Base-by-base conservation (phyloP, 1,139 yeast species). In the Scheffersomyces titani region DNA sequence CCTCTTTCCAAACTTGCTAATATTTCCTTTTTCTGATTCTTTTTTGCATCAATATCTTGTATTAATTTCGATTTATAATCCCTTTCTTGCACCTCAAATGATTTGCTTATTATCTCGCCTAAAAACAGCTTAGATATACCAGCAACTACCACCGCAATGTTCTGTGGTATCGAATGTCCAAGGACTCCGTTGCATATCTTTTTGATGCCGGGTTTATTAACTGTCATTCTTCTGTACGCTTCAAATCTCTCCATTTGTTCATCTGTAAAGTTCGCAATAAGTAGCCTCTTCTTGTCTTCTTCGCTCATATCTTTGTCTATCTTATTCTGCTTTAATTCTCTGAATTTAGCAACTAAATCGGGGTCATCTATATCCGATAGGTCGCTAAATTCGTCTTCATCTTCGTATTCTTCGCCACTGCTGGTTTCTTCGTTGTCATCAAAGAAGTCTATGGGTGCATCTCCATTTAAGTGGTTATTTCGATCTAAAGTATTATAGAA, bases 231-330 rank as follows among this genome's bases (percentile, higher is more conserved):
- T 62, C 97, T 82, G 70, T 88, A 92, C 13, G 90, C 91, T 68
- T 92, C 98, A 71, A 92, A 93, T 54, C 97, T 74, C 59, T 88
- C 88, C 88, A 91, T 88, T 68, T 94, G 98, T 47, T 87, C 90
- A n/a, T 84, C 85, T 58, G 89, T 88, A 68, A 94, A 85, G 62
- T 87, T 85, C 21, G 91, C 85, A 60, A 92, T 82, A 60, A 93
- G 74, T 30, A 92, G 67, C 61, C 90, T 82, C 69, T 86, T 82
- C 59, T 84, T 81, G 54, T 88, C 93, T 59, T 78, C 82, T 52
- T 78, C 80, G 9, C 64, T 60, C 50, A 76, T 63, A 46, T 66
- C 57, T 50, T 63, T 62, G 52, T 71, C 73, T 2, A 70, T 63
- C n/a, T 61, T 63, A 18, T 58, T 58, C 6, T 62, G 51, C 52